phyloP scores from a whole-genome alignment of 2,329 filamentous ascomycete species.

The Calycina herbarum region DNA sequence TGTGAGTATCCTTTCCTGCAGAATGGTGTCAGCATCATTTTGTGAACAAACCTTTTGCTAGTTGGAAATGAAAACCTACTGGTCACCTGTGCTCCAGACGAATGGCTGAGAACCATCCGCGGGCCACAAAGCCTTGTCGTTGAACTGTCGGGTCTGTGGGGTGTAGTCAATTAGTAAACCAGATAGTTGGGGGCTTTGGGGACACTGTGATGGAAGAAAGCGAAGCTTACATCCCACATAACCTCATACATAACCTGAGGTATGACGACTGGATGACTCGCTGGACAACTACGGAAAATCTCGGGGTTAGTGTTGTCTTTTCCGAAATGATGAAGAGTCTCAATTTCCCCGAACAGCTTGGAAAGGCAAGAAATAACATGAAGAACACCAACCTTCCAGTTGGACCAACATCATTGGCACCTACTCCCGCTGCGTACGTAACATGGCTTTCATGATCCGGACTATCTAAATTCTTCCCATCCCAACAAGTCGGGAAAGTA shows the following conservation, averaged over 20 bases:
- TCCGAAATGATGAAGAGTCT: no score
- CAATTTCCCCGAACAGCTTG: no score
- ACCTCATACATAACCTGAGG: conserved; percentile 51
- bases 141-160: conserved; percentile 14
- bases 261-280: conserved; percentile 45
- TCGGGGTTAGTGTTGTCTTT: no score
- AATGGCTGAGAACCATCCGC: conserved; percentile 46
- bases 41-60: no score
- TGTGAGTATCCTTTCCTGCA: conserved; percentile 45
- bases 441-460: conserved; percentile 19
- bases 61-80: conserved; percentile 20
- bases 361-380: no score
- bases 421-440: conserved; percentile 16
- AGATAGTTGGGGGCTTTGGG: no score
- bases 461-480: conserved; percentile 21
- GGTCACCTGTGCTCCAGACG: conserved; percentile 45
- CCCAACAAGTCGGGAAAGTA: conserved; percentile 25
- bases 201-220: conserved; percentile 14
- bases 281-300: conserved; percentile 12
- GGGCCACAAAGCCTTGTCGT: conserved; percentile 38
- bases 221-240: conserved; percentile 48
- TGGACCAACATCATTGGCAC: conserved; percentile 20
- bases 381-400: conserved; percentile 8
- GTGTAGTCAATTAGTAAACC: no score
- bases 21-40: no score